Conservation (phyloP, 2,329 filamentous ascomycete genomes). For the Mariannaea elegans region DNA sequence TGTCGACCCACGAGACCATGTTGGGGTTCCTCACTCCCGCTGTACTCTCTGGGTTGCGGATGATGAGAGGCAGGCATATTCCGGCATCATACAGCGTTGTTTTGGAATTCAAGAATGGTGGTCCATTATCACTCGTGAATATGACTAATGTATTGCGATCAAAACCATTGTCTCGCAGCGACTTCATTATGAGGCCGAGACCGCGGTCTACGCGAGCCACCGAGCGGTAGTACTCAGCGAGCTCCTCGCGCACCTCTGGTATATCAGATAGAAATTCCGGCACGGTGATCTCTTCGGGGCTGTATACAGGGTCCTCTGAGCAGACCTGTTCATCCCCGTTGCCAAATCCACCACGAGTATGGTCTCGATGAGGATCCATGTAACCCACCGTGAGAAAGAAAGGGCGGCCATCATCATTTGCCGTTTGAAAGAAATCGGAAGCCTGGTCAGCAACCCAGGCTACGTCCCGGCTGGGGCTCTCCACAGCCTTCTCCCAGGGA, state of each 20-base stretch:
- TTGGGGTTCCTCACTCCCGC: constrained; percentile 50
- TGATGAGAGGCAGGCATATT: constrained; percentile 52
- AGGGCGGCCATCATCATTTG: constrained; percentile 41
- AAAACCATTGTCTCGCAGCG: constrained; percentile 44
- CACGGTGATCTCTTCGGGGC: constrained; percentile 48
- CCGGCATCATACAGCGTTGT: constrained; percentile 60
- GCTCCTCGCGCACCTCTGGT: constrained; percentile 50
- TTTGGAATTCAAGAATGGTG: constrained; percentile 61
- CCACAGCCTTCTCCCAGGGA: constrained; percentile 54
- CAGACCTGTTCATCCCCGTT: constrained; percentile 45
- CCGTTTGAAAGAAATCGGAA: constrained; percentile 48
- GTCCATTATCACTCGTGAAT: constrained; percentile 59
- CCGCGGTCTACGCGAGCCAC: constrained; percentile 51
- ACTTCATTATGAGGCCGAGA: constrained; percentile 50
- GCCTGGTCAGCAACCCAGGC: constrained; percentile 49
- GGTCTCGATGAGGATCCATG: constrained; percentile 56
- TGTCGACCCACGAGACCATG: constrained; percentile 55
- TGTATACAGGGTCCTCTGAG: constrained; percentile 36
- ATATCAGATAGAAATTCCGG: constrained; percentile 51
- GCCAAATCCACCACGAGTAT: constrained; percentile 52
- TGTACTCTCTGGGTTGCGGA: constrained; percentile 44
- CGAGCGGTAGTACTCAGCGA: constrained; percentile 51
- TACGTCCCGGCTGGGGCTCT: constrained; percentile 48
- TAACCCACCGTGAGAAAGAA: constrained; percentile 58
- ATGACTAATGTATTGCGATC: constrained; percentile 52